Evolutionary conservation across 179 eudicot species (phyloP).

Genomic region (Silene vulgaris): DNA sequence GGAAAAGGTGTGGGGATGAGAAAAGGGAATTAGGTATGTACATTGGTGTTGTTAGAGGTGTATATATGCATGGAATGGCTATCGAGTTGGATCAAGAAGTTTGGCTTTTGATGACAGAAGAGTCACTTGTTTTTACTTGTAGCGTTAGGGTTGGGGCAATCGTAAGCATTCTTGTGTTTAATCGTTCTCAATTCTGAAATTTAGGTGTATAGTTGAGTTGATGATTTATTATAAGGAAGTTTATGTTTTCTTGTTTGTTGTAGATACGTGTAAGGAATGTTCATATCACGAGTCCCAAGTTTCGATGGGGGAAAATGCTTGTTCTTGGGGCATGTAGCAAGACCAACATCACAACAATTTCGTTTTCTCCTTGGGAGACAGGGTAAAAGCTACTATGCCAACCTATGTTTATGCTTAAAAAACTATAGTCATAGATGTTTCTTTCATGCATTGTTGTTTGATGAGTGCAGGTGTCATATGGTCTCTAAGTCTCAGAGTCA

Average conservation of each 20-base stretch:
- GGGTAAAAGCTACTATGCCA: conserved; percentile 40
- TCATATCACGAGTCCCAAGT: conserved; percentile 68
- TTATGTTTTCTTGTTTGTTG: conserved; percentile 12
- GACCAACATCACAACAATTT: conserved; percentile 54
- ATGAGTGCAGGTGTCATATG: conserved; percentile 52
- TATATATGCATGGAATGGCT: conserved; percentile 68
- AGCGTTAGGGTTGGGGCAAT: conserved; percentile 75
- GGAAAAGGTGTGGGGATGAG: conserved; percentile 27
- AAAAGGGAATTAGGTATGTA: conserved; percentile 58
- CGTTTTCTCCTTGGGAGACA: conserved; percentile 75
- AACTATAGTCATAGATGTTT: background rate
- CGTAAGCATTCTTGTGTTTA: conserved; percentile 43
- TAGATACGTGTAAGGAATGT: conserved; percentile 64
- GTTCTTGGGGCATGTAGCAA: conserved; percentile 80
- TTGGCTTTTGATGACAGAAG: conserved; percentile 64
- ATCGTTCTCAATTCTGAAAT: background rate
- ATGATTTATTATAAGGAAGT: background rate
- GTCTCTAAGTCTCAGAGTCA: conserved; percentile 49
- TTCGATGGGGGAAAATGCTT: conserved; percentile 60
- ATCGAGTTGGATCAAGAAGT: conserved; percentile 76
- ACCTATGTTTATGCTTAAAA: conserved; percentile 12
- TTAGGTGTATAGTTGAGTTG: background rate
- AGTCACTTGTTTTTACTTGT: conserved; percentile 42
- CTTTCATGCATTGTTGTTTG: conserved; percentile 17
- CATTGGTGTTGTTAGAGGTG: conserved; percentile 58